Conservation (phyloP, 2,329 filamentous ascomycete genomes). For the Diaporthe citriasiana region DNA sequence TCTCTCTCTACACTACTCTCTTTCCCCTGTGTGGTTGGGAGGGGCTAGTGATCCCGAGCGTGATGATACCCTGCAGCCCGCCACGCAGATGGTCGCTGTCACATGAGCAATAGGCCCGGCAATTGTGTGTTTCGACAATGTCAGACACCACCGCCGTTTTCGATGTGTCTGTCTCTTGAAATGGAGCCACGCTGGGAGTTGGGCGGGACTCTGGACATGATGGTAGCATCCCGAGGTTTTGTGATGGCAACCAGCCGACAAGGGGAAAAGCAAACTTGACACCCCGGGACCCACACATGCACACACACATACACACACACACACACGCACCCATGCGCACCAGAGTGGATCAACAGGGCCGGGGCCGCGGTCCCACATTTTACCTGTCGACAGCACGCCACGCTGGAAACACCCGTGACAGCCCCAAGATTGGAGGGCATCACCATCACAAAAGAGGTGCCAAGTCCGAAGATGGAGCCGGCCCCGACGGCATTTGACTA, state of each 20-base stretch:
- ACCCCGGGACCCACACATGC: background rate
- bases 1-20: no score
- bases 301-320: background rate
- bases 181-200: background rate
- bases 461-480: constrained; percentile 1
- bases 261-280: constrained; percentile 26
- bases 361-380: constrained; percentile 2
- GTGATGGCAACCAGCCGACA: constrained; percentile 14
- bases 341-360: background rate
- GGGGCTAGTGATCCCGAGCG: background rate
- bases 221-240: constrained; percentile 17
- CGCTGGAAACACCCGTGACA: constrained; percentile 17
- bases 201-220: background rate
- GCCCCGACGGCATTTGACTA: background rate
- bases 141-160: background rate
- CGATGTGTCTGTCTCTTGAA: background rate
- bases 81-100: background rate
- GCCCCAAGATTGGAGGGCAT: constrained; percentile 28
- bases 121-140: background rate
- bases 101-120: constrained; percentile 23
- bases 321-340: background rate
- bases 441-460: constrained; percentile 13
- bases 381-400: constrained; percentile 10
- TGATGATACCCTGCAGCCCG: constrained; percentile 12
- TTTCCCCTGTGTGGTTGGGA: background rate